These are phyloP conservation scores for Dioscorea cayenensis DNA, from an alignment of 116 monocot species.

Conservation along the genomic window DNA sequence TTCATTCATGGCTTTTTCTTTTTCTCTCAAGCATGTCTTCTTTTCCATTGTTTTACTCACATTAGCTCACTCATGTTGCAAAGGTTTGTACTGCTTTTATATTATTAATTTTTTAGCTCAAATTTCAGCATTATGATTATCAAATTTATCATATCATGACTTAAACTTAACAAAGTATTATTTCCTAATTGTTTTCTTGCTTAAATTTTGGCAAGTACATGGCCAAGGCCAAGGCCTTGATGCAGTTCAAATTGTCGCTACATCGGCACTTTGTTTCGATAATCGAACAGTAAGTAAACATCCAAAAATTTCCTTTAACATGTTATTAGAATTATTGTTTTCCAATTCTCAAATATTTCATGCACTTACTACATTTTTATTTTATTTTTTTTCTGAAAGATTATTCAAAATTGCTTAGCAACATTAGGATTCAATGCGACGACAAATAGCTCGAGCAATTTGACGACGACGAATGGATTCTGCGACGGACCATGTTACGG, in stretches of 20 bases:
- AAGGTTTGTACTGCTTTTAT: constrained; percentile 1
- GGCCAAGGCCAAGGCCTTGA: not conserved
- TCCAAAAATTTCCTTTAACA: too few species aligned
- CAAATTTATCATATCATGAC: too few species aligned
- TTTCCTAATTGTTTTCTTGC: not conserved
- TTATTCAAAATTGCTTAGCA: constrained; percentile 1
- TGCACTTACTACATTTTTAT: not conserved
- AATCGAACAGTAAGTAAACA: not conserved
- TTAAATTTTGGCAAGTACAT: not conserved
- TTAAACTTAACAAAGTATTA: not conserved
- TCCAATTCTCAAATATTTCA: not conserved
- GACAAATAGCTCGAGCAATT: not conserved
- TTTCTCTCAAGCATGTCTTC: not conserved
- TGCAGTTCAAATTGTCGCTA: constrained; percentile 2
- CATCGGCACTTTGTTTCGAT: constrained; percentile 10
- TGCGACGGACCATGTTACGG: constrained; percentile 19
- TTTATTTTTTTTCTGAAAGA: not conserved
- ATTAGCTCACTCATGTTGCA: constrained; percentile 6
- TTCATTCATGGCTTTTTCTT: constrained; percentile 5
- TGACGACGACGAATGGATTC: not conserved
- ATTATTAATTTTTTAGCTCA: too few species aligned
- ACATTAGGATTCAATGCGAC: not conserved
- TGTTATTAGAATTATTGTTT: not conserved
- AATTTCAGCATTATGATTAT: too few species aligned
- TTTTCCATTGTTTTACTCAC: constrained; percentile 3